Base-by-base conservation (phyloP, 768 basidiomycete species). In the Coprinopsis sp. region DNA sequence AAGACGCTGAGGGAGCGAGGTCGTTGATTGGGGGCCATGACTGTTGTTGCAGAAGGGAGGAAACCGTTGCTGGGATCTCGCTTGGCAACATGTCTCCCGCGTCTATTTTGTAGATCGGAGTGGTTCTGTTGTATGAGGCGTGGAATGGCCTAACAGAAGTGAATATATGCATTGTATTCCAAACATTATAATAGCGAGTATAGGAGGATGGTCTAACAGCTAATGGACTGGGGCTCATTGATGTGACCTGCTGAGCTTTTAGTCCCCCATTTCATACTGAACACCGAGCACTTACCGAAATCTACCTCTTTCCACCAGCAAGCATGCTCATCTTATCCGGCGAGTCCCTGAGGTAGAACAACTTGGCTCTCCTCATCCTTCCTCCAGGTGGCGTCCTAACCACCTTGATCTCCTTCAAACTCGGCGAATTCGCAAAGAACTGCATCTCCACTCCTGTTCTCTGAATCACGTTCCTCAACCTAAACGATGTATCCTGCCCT, bases 401-500 rank as follows among this genome's bases (percentile, higher is more conserved):
- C 50, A 97, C 70, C 66, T 83, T 82, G 66, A 98, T 86, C 46
- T 87, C 82, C 73, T 89, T 91, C 65, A 98, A 58, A 60, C 90
- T 79, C 23, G 95, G 94, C 42, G 87, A 89, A 58, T 79, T 82
- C 53, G 84, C 81, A 63, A 85, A 92, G 69, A 91, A 88, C 59
- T 85, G 86, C 85, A 91, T 85, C 73, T 97, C 95, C 30, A 96
- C 86, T 11, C 93, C 94, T 11, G 87, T 91, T 52, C 91, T 77
- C 57, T 91, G 87, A 43, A 98, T 77, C 54, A 96, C 79, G 66
- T 97, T 97, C 53, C 95, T 79, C 42, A 98, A 68, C 44, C 83
- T 73, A 60, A 98, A 88, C n/a, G 83, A 86, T 22, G 91, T 92
- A 67, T 91, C 90, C 23, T 81, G 74, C 1, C 93, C 94, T 30